Evolutionary conservation across 2,329 filamentous ascomycete genomes (phyloP), one percentile per base, ranked within the genome.

Genomic region (Fusarium transvaalense): DNA sequence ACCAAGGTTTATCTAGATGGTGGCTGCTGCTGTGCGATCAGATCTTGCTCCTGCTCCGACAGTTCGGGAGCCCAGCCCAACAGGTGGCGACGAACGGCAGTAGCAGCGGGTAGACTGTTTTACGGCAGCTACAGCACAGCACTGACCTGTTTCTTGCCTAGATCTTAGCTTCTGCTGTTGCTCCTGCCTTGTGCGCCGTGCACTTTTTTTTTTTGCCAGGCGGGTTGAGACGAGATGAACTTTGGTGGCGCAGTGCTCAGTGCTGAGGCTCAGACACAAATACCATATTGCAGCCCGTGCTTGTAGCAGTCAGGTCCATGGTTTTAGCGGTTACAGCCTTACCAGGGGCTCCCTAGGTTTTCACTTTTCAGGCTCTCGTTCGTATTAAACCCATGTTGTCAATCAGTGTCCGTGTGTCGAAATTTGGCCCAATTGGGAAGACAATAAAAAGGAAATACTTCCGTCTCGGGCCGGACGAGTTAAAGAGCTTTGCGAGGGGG

Each of bases 371-470:
- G 14, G 17, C 35, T 27, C 17, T 27, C 35, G 42, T 63, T 45
- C 59, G 61, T 63, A 35, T 58, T n/a, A 51, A 35, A 46, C 61
- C 61, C 61, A 60, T 64, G 46, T 29, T 46, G 61, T 60, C 31
- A 47, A 64, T 47, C 65, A 66, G 43, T 41, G 65, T 56, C 65
- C 58, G 65, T 68, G 65, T 68, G 54, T 53, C 15, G 27, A 64
- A 55, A 53, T 47, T 21, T 39, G n/a, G 17, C 57, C 63, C 42
- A 55, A 54, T 47, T 29, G 19, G 51, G 58, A 64, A 34, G 46
- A 51, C 29, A 56, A 47, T 32, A 64, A 50, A 53, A 60, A 66
- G 47, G 15, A 51, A 51, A 51, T 21, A 25, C n/a, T 53, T 47
- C 55, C 50, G 60, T 50, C 50, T 43, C 41, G 52, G 60, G 34